These are phyloP conservation scores for Pichia rugopelliculosa DNA, from an alignment of 805 yeast genomes.

Conservation along the genomic window DNA sequence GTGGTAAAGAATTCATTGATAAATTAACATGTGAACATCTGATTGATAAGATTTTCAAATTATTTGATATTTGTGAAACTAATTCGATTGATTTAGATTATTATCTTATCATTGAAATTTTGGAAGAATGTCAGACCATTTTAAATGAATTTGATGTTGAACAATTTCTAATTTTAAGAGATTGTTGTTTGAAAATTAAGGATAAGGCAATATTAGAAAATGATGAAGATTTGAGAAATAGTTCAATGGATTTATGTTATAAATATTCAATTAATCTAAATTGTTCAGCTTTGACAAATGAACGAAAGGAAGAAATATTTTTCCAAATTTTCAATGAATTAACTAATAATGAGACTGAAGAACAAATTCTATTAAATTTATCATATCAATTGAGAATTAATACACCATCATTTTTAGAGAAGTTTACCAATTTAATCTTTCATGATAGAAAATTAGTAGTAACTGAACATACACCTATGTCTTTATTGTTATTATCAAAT, in stretches of 20 bases:
- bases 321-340: background rate
- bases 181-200: background rate
- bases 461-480: background rate
- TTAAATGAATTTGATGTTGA: background rate
- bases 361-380: conserved; percentile 10
- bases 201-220: background rate
- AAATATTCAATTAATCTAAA: background rate
- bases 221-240: background rate
- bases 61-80: background rate
- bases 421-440: background rate
- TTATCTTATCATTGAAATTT: conserved; percentile 1
- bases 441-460: background rate
- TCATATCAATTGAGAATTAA: conserved; percentile 2
- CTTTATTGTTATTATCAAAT: conserved; percentile 10
- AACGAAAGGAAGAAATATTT: background rate
- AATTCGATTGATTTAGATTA: background rate
- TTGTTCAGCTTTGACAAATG: background rate
- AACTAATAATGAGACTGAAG: background rate
- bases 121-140: background rate
- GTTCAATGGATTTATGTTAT: background rate
- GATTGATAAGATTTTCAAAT: background rate
- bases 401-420: background rate
- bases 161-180: background rate
- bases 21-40: background rate
- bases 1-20: background rate